Conservation (phyloP, 108 stramenopile species). For the Craspedostauros australis region DNA sequence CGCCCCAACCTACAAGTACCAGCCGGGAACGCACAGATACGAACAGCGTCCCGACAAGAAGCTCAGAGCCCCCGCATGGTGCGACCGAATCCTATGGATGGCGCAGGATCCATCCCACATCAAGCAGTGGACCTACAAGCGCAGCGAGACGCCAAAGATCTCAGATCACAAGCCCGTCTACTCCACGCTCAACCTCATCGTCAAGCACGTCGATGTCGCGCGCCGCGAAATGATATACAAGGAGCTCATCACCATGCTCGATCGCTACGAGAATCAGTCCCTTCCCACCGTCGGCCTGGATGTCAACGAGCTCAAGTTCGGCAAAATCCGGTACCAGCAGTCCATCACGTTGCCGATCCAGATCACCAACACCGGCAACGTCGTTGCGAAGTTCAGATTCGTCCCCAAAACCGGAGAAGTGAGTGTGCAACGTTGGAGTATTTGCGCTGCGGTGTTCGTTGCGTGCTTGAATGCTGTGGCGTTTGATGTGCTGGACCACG, state of each 20-base stretch:
- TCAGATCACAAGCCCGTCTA: conserved; percentile 99
- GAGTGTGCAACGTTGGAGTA: too few relatives aligned
- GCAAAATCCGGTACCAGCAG: conserved; percentile 63
- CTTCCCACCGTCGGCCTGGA: conserved; percentile 84
- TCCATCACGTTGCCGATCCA: conserved; percentile 54
- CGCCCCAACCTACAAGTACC: conserved; percentile 97
- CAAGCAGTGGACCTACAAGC: conserved; percentile 69
- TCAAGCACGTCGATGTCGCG: conserved; percentile 73
- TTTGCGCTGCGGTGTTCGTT: neutral
- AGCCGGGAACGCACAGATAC: conserved; percentile 91
- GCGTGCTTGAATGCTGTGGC: neutral
- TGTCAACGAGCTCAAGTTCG: conserved; percentile 69
- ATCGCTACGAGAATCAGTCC: conserved; percentile 80
- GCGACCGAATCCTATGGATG: conserved; percentile 97
- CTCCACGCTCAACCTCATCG: conserved; percentile 69
- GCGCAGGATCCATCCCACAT: conserved; percentile 81
- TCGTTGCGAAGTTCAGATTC: conserved; percentile 85
- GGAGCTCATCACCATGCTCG: conserved; percentile 72
- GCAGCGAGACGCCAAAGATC: conserved; percentile 73
- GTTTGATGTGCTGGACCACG: too few relatives aligned
- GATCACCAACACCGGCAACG: conserved; percentile 84
- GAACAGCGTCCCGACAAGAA: conserved; percentile 98
- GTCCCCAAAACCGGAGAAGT: conserved; percentile 92
- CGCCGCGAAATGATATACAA: conserved; percentile 70
- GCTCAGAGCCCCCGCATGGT: conserved; percentile 98